A percentile compares a stretch with the other conserved stretches of the same genome.
These are phyloP conservation scores for Pulveroboletus ravenelii DNA, from an alignment of 768 basidiomycete species.

Conservation along the genomic window DNA sequence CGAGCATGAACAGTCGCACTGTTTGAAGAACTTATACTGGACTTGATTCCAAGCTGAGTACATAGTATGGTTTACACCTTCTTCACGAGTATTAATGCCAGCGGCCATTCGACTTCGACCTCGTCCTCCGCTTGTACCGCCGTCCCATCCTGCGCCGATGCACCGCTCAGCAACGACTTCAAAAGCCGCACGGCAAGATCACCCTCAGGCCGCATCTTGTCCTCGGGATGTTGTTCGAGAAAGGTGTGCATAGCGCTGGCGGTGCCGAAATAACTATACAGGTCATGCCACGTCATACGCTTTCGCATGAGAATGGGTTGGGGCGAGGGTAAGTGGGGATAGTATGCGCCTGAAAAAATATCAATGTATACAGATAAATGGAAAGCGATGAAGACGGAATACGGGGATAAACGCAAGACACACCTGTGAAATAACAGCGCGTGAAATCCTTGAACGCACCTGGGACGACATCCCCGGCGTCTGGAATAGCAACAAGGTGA, in stretches of 20 bases:
- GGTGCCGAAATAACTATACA: constrained; percentile 66
- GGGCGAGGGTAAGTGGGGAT: constrained; percentile 33
- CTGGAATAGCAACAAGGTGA: constrained; percentile 66
- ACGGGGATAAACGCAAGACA: constrained; percentile 3
- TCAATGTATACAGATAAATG: too few relatives aligned
- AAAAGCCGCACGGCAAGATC: constrained; percentile 64
- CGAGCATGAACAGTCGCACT: too few relatives aligned
- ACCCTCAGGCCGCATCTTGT: constrained; percentile 43
- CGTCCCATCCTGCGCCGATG: constrained; percentile 23
- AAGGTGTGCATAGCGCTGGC: constrained; percentile 67
- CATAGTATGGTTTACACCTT: background rate
- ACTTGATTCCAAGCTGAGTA: too few relatives aligned
- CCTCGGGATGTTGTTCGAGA: constrained; percentile 60
- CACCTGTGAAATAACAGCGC: constrained; percentile 59
- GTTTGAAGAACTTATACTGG: too few relatives aligned
- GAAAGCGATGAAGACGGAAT: too few relatives aligned
- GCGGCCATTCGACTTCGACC: constrained; percentile 42
- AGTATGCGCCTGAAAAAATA: constrained; percentile 33
- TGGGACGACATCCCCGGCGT: constrained; percentile 35
- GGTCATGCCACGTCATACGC: constrained; percentile 57
- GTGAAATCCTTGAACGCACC: constrained; percentile 39
- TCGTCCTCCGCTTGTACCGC: constrained; percentile 16
- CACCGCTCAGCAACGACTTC: constrained; percentile 45
- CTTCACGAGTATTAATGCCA: constrained; percentile 30
- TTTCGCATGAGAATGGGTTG: constrained; percentile 51